Evolutionary conservation across 257 asterid genomes (phyloP), one percentile per base, ranked within the genome.

Genomic region (Parsonsia alboflavescens): DNA sequence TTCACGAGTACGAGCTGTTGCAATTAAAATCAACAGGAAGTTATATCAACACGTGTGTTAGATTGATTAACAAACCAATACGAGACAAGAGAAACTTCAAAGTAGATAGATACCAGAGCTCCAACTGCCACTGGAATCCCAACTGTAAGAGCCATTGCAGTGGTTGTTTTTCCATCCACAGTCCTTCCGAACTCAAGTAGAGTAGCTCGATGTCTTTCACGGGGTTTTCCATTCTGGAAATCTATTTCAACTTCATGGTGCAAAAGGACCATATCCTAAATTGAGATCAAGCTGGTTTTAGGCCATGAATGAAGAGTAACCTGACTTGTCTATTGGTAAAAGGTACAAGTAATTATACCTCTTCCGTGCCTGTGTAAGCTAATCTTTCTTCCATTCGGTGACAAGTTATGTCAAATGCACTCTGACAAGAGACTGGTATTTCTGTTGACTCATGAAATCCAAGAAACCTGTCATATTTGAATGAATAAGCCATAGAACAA

Each of bases 91-190:
- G 50, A 49, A 71, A 75, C 41, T 6, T 42, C 56, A 72, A 69
- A 76, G 30, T 28, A 76, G 76, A 12, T n/a, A 65, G 73, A 75
- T 88, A 93, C 98, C 92, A 94, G 83, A 70, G 97, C 98, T 76
- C 96, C 98, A 75, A 88, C 92, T 84, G 97, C 98, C 33, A 88
- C 96, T 45, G 97, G 97, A 77, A 94, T 90, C 76, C 97, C 99
- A 22, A 92, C 99, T 21, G 97, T 92, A 46, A 90, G 85, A 70
- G 99, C 92, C 97, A 94, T 94, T 39, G 99, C 97, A 0, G 91
- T 87, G 77, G 87, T 84, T 8, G 86, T 56, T 39, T 82, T 90
- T 68, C 75, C 91, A 19, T 82, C 83, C 22, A 75, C 83, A 13
- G 73, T 86, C 75, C 86, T 94, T 10, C 98, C 97, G 4, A 88